These are phyloP conservation scores for Lithospermum erythrorhizon DNA, from an alignment of 257 asterid species.

Conservation along the genomic window DNA sequence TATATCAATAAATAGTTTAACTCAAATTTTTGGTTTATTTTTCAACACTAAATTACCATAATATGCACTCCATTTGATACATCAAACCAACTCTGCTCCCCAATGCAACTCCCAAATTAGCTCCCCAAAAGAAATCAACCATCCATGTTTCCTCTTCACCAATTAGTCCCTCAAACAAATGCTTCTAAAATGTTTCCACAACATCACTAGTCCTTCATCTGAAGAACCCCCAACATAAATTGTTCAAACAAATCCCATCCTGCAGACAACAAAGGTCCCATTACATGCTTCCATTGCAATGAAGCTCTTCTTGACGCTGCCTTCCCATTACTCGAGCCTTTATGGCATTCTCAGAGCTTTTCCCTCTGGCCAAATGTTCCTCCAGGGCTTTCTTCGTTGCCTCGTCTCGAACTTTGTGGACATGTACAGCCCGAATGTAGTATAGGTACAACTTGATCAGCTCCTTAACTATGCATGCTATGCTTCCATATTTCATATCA, in stretches of 20 bases:
- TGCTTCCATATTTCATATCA: slow-evolving; percentile 43
- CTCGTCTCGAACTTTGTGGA: slow-evolving; percentile 26
- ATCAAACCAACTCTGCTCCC: slow-evolving; percentile 53
- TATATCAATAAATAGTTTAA: too few relatives aligned
- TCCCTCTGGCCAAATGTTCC: slow-evolving; percentile 18
- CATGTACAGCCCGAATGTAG: slow-evolving; percentile 38
- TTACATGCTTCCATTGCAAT: slow-evolving; percentile 28
- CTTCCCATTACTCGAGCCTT: slow-evolving; percentile 22
- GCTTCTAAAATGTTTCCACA: slow-evolving; percentile 34
- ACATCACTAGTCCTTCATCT: slow-evolving; percentile 30
- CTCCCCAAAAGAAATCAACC: slow-evolving; percentile 48
- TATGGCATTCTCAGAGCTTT: slow-evolving; percentile 16
- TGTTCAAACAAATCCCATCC: slow-evolving; percentile 52
- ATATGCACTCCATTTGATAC: slow-evolving; percentile 25
- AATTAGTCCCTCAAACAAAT: slow-evolving; percentile 31
- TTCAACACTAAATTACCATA: too few relatives aligned
- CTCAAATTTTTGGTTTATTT: too few relatives aligned
- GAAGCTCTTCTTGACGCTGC: slow-evolving; percentile 29
- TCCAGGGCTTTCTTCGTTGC: slow-evolving; percentile 27
- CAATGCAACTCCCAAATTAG: slow-evolving; percentile 49
- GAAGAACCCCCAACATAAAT: slow-evolving; percentile 32
- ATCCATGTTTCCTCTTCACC: slow-evolving; percentile 41
- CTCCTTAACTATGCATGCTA: slow-evolving; percentile 36
- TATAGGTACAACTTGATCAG: slow-evolving; percentile 26
- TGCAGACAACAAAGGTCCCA: slow-evolving; percentile 37